Evolutionary conservation across 1,284 basidiomycete genomes (phyloP), one percentile per base, ranked within the genome.

Genomic region (Grifola frondosa): DNA sequence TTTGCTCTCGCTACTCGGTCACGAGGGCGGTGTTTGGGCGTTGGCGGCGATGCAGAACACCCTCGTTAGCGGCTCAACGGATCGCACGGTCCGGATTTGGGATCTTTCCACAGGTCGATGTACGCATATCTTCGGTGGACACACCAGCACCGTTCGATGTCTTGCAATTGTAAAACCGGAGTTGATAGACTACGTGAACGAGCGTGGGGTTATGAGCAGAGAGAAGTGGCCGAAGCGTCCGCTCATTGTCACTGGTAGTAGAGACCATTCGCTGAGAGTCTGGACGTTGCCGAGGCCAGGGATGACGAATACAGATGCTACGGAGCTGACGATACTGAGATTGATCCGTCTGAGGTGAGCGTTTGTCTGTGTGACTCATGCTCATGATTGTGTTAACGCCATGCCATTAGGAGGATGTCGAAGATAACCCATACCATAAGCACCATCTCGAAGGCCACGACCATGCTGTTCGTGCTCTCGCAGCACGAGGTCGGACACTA

Each of bases 1-100:
- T 19, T 66, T 86, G 5, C 81, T 78, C 40, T 80, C 84, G 1
- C 74, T 97, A 16, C 78, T 88, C 44, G 94, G 94, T 3, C 95
- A 97, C 60, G 89, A 94, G 59, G 94, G 94, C 30, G 94, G 95
- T 24, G 92, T 97, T 3, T 97, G 94, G 94, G 94, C 95, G 7
- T 73, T 97, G 16, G 87, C 88, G 2, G 84, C 86, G 2, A 84
- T 77, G 46, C 84, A 88, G 61, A 87, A 96, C 59, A 88, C 84
- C 2, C 80, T 97, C 10, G 94, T 97, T 49, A 92, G 87, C 49
- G 95, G 94, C 15, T 91, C 89, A 25, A 97, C 95, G 5, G 94
- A 97, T 69, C 82, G 94, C 24, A 96, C 91, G 1, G 90, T 97
- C 29, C 81, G 95, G 32, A 87, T 97, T 37, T 97, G 95, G 95